Base-by-base conservation (phyloP, 2,329 filamentous ascomycete species). In the Hypomyces perniciosus region DNA sequence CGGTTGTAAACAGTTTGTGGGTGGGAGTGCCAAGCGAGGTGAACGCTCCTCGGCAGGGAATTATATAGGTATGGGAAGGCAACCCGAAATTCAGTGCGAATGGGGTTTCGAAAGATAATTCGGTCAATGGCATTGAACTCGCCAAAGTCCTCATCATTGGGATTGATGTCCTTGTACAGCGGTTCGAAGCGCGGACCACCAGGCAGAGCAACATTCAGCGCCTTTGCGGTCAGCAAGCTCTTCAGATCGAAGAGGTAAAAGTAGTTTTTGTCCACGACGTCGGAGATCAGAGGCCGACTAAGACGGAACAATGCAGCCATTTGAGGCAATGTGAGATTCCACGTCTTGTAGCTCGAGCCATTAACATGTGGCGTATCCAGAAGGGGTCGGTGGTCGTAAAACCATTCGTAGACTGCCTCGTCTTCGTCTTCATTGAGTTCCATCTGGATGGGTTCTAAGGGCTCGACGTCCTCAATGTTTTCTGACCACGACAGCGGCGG, bases 101-200 rank as follows among this genome's bases (percentile, higher is more conserved):
- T 95, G 1, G 92, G 91, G 43, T 88, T 86, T 57, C 93, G 87
- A 78, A 99, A 99, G 59, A 99, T 99, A 70, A 99, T 99, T 60
- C 95, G 89, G 64, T 99, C 93, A 61, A 99, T 99, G 33, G 93
- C 93, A 65, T 99, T 99, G 78, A 99, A 99, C 70, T 99, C 93
- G 70, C 93, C 93, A 70, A 99, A 99, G 65, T 99, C 93, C 68
- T 99, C 93, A 60, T 97, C 92, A 61, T 99, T 99, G 2, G 93
- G 93, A 67, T 99, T 91, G 54, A 99, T 91, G 62, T 99, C 93
- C 72, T 99, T 99, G 77, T 96, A 99, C 20, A 99, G 69, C 27
- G 93, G 93, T 70, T 99, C 93, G 57, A 99, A 99, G 30, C 93
- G 85, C 54, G 93, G 93, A 8, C 93, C 95, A 65, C 93, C 93